phyloP scores from a whole-genome alignment of 2,329 filamentous ascomycete genomes.

The Paecilomyces formosus region DNA sequence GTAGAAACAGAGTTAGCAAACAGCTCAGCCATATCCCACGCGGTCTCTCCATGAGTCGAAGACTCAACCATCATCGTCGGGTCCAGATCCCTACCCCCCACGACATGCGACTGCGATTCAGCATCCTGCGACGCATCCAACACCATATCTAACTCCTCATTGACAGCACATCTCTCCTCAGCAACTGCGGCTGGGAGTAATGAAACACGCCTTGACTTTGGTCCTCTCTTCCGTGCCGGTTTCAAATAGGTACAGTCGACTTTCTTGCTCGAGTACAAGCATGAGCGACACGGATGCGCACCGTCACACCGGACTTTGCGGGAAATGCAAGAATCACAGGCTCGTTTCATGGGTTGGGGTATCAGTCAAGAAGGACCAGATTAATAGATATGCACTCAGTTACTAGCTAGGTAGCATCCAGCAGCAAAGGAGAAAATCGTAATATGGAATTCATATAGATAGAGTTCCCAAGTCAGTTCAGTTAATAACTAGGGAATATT shows the following conservation, averaged over 20 bases:
- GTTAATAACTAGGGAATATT: background rate
- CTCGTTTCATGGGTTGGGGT: conserved; percentile 16
- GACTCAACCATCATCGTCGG: background rate
- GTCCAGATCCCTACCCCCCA: background rate
- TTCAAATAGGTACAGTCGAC: conserved; percentile 19
- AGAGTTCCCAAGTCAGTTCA: background rate
- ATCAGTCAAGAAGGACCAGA: background rate
- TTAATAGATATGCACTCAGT: background rate
- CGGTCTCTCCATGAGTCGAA: background rate
- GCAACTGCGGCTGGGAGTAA: background rate
- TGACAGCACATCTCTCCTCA: background rate
- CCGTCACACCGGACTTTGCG: conserved; percentile 24
- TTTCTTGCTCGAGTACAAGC: conserved; percentile 11
- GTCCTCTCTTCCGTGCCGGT: conserved; percentile 18
- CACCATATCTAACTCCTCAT: background rate
- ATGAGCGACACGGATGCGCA: conserved; percentile 20
- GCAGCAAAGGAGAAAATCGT: background rate
- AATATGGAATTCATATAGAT: background rate
- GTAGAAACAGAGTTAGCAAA: background rate
- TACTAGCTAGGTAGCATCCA: too few species aligned
- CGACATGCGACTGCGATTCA: background rate
- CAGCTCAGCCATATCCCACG: background rate
- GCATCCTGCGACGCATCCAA: background rate
- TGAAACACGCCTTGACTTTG: conserved; percentile 13
- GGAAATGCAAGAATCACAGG: conserved; percentile 22